A percentile compares a stretch with the other conserved stretches of the same genome.
phyloP scores from a whole-genome alignment of 2,329 filamentous ascomycete genomes.

The Stemphylium lycopersici region DNA sequence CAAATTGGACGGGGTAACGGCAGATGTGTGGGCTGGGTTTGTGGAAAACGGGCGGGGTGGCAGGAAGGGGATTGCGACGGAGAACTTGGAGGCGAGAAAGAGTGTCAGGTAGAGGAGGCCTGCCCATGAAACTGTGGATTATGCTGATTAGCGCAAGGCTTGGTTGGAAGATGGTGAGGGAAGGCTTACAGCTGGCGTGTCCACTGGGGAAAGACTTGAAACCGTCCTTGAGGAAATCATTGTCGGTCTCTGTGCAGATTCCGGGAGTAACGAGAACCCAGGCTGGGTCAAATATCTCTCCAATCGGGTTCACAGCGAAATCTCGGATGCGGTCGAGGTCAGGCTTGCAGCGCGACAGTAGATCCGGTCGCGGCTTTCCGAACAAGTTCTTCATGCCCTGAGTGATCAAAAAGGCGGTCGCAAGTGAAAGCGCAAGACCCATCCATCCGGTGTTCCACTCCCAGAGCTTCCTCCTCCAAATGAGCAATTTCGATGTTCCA shows the following conservation, averaged over 20 bases:
- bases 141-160: background rate
- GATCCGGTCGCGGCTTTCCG: constrained; percentile 68
- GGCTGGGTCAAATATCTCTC: constrained; percentile 56
- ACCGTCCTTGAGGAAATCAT: constrained; percentile 71
- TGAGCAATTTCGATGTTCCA: constrained; percentile 65
- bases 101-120: constrained; percentile 86
- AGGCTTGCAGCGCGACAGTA: constrained; percentile 75
- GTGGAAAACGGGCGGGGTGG: constrained; percentile 55
- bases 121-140: constrained; percentile 66
- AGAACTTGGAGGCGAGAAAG: constrained; percentile 84
- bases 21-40: constrained; percentile 58
- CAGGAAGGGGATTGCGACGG: constrained; percentile 74
- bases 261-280: constrained; percentile 74
- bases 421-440: constrained; percentile 75
- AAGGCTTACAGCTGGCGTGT: constrained; percentile 67
- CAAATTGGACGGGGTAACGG: constrained; percentile 48
- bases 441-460: constrained; percentile 87
- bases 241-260: constrained; percentile 75
- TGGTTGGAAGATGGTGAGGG: background rate
- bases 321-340: constrained; percentile 67
- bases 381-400: constrained; percentile 81
- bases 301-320: constrained; percentile 63
- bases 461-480: constrained; percentile 87
- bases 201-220: constrained; percentile 86
- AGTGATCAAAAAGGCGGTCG: constrained; percentile 78